Base-by-base conservation (phyloP, 306 rosid species). In the Dalbergia cochinchinensis region DNA sequence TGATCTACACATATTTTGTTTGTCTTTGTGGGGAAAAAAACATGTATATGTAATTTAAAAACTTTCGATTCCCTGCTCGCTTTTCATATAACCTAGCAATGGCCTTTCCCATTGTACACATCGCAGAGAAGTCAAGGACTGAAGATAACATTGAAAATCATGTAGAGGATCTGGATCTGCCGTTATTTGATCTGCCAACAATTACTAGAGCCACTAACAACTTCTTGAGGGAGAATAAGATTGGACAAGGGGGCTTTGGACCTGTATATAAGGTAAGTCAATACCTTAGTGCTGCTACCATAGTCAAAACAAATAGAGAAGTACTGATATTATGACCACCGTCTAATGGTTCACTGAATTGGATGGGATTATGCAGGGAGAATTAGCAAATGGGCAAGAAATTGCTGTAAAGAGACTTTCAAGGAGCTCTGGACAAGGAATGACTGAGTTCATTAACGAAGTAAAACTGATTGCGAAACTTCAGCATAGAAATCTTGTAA, bases 401-500 rank as follows among this genome's bases (percentile, higher is more conserved):
- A 70, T 85, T 41, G 86, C 86, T 15, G 82, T 85, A 5, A 85
- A 85, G 33, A 80, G 80, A 75, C 86, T 79, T 57, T 79, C 89
- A 71, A 65, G 9, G 7, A 70, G 55, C 18, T 86, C 84, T 0
- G 69, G 44, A 55, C 82, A 82, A 48, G 86, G 86, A 45, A n/a
- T 18, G 22, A 13, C 12, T 5, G 84, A 85, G 39, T 78, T 85
- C 41, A 64, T 44, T 41, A 85, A 73, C 54, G 86, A 85, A 78
- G 84, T 82, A n/a, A 73, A 67, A 47, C 35, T 85, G 4, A 74
- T 82, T 9, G 83, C 83, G 1, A 82, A 82, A 74, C 84, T 82
- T 68, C 82, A 82, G 14, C 88, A 85, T 11, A 60, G 84, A 12
- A 85, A 85, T 85, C 84, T 85, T 42, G 86, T 85, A n/a, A 85